Base-by-base conservation (phyloP, 345 rosid species). In the Angophora floribunda region DNA sequence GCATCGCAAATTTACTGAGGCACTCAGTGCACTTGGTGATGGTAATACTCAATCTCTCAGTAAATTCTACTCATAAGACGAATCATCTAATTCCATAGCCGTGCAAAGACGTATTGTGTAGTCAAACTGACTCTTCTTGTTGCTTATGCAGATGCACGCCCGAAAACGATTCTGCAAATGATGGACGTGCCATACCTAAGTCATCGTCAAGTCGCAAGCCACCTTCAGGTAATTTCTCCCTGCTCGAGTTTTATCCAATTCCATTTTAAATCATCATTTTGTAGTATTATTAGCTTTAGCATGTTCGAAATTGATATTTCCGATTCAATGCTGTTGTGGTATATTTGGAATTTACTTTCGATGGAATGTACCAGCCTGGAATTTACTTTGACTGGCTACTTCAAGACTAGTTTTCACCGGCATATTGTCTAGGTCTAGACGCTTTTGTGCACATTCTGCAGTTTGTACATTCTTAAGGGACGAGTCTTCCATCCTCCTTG, bases 171-270 rank as follows among this genome's bases (percentile, higher is more conserved):
- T 85, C 59, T 90, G 53, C 10, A 28, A 85, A 65, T 87, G 91
- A 96, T 96, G 93, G 75, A 93, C 26, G 94, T 90, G 85, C 93
- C 94, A 19, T 4, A 87, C 87, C 89, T 96, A 89, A 88, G 93
- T 6, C 87, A 57, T 5, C 94, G 91, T 36, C 97, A 96, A 85
- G 91, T 96, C 45, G 90, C 91, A 16, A 94, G 95, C 89, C 95
- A 96, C 90, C 94, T 95, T 16, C 96, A 95, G 98, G 98, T 95
- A 53, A 57, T 78, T 65, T 7, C 53, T 41, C 21, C 53, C 59
- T 10, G 41, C 26, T 41, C 53, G 44, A 44, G 52, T 49, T 32
- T 55, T 86, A 44, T 63, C 65, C 26, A 75, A 41, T 36, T 36
- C 82, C 47, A 75, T 75, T 75, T 13, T 22, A 22, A 21, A 50